Evolutionary conservation across 106 monocot species (phyloP), one percentile per base, ranked within the genome.

Genomic region (Posidonia australis): DNA sequence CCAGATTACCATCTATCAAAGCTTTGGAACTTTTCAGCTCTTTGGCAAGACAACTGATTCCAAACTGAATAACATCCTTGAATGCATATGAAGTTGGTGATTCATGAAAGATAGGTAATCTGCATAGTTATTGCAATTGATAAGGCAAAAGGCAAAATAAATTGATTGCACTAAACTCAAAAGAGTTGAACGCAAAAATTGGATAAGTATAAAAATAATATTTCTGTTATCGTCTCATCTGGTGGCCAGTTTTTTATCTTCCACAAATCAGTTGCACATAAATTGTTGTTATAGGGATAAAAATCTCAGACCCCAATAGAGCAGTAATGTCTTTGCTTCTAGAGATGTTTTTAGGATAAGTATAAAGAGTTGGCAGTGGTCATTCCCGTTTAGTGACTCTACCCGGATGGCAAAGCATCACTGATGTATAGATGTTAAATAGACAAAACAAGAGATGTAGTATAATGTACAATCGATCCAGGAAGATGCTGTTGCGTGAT

Each of bases 1-100:
- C 93, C 93, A 89, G 47, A 46, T 80, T 67, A 43, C 87, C 94
- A 79, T 90, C 76, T 64, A 96, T 48, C 30, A 90, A 77, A 24
- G 80, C 86, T 77, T 65, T 80, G 13, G 84, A 77, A 73, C 20
- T 74, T 70, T 74, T 80, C 24, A 96, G 54, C 36, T 90, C 82
- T 62, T 90, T 84, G 17, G 72, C 76, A 82, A 81, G 81, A 70
- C 47, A 27, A 71, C 54, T 43, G 45, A 87, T 84, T 58, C 61
- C 80, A 64, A 44, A 67, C 46, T 47, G 63, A 70, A 86, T 66
- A 70, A 71, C 74, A 78, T 74, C 74, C 70, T 77, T 87, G 27
- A 84, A 79, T 67, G 79, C 73, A 41, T 43, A 66, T 17, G 66
- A 54, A 51, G 60, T 62, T 32, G 56, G 60, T 21, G 64, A 31